Evolutionary conservation across 352 stramenopile genomes (phyloP).

Genomic region (Pythium phragmiticola): DNA sequence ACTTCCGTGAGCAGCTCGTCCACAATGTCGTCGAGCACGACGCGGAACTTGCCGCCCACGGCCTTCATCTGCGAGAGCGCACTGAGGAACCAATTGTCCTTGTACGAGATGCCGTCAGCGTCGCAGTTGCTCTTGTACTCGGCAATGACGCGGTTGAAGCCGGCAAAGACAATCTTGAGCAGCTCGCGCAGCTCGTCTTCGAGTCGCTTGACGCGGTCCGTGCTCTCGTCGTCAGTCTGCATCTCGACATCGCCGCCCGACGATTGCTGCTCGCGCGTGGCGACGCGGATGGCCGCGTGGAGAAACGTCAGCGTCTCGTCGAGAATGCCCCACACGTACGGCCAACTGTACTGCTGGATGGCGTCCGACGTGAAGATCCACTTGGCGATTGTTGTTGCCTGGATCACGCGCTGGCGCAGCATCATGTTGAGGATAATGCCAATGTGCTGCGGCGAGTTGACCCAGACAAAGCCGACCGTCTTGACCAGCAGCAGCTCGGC

Average conservation of each 20-base stretch:
- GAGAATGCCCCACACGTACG: conserved; percentile 84
- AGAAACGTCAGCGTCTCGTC: conserved; percentile 68
- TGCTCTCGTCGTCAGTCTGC: conserved; percentile 33
- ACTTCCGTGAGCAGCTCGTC: conserved; percentile 53
- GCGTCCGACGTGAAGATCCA: conserved; percentile 82
- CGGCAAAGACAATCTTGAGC: conserved; percentile 56
- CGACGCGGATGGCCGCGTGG: conserved; percentile 37
- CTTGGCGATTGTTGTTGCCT: conserved; percentile 64
- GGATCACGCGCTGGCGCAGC: conserved; percentile 65
- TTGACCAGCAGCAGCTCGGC: conserved; percentile 65
- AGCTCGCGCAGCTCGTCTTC: conserved; percentile 54
- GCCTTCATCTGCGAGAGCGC: conserved; percentile 70
- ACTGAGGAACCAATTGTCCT: conserved; percentile 84
- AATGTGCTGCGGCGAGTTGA: conserved; percentile 85
- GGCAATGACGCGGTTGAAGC: conserved; percentile 68
- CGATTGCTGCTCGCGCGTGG: conserved; percentile 29
- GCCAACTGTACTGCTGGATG: conserved; percentile 87
- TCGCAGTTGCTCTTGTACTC: conserved; percentile 82
- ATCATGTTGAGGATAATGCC: conserved; percentile 79
- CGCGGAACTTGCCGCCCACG: conserved; percentile 56
- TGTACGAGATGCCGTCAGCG: conserved; percentile 61
- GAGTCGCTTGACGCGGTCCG: conserved; percentile 29
- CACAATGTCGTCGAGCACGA: conserved; percentile 48
- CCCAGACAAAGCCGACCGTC: conserved; percentile 69
- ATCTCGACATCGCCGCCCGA: conserved; percentile 48